These are phyloP conservation scores for Glycine soja DNA, from an alignment of 306 rosid genomes.

Conservation along the genomic window DNA sequence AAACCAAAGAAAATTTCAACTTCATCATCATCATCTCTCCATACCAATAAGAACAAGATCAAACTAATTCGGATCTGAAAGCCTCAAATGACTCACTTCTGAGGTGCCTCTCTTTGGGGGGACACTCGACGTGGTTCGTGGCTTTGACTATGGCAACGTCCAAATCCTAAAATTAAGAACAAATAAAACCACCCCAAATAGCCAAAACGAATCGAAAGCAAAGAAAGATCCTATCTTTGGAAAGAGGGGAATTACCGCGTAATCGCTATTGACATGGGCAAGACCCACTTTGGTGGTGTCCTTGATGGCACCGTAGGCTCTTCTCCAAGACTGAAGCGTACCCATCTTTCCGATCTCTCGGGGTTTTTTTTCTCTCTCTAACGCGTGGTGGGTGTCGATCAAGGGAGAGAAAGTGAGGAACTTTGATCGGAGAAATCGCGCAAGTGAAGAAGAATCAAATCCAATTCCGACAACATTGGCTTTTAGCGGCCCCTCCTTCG, in stretches of 20 bases:
- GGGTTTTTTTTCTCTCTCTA: constrained; percentile 42
- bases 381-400: constrained; percentile 7
- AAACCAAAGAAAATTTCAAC: not conserved
- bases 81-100: constrained; percentile 64
- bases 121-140: constrained; percentile 97
- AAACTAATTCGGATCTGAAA: constrained; percentile 56
- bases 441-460: constrained; percentile 37
- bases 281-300: constrained; percentile 99
- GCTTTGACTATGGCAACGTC: constrained; percentile 99
- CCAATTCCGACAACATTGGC: constrained; percentile 44
- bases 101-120: constrained; percentile 96
- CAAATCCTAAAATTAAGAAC: constrained; percentile 85
- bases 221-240: constrained; percentile 41
- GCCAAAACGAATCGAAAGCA: not conserved
- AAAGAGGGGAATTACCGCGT: constrained; percentile 57
- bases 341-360: constrained; percentile 68
- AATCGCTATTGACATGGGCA: constrained; percentile 99
- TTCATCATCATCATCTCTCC: not conserved
- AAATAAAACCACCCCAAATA: constrained; percentile 40
- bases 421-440: constrained; percentile 37
- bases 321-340: constrained; percentile 97
- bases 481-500: constrained; percentile 43
- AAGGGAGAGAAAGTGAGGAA: constrained; percentile 53
- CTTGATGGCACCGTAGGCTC: constrained; percentile 95
- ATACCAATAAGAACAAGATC: constrained; percentile 35